Evolutionary conservation across 176 grass and related monocot genomes (phyloP).

Genomic region (Paspalum vaginatum): DNA sequence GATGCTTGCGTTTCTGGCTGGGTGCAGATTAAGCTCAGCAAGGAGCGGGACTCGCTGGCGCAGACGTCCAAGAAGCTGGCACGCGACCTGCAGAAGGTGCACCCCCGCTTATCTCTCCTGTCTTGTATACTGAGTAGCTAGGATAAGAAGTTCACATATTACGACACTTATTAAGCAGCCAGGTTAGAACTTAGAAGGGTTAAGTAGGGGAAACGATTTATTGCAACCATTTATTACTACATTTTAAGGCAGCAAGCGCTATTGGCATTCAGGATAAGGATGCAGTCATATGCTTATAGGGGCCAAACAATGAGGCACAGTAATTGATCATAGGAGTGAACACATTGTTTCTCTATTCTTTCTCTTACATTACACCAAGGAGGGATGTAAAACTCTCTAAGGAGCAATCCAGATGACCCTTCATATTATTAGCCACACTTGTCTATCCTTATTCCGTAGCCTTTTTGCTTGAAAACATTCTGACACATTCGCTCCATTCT

Average conservation of each 20-base stretch:
- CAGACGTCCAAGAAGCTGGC: constrained; percentile 78
- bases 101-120: neutral
- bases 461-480: neutral
- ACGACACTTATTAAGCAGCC: neutral
- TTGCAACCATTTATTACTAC: neutral
- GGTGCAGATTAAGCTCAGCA: constrained; percentile 71
- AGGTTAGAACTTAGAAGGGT: neutral
- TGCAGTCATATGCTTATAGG: neutral
- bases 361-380: neutral
- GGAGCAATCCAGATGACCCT: neutral
- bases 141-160: neutral
- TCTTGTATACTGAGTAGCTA: neutral
- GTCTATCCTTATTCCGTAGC: neutral
- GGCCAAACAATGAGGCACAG: neutral
- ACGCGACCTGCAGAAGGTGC: constrained; percentile 84
- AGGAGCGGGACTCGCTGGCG: constrained; percentile 80
- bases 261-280: neutral
- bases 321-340: neutral
- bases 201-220: neutral
- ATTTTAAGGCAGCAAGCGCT: neutral
- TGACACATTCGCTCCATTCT: constrained; percentile 34
- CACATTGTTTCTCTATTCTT: neutral
- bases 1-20: neutral
- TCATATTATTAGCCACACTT: neutral
- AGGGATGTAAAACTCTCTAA: neutral